Conservation (phyloP, 2,329 filamentous ascomycete genomes). For the Diaporthe helianthi region DNA sequence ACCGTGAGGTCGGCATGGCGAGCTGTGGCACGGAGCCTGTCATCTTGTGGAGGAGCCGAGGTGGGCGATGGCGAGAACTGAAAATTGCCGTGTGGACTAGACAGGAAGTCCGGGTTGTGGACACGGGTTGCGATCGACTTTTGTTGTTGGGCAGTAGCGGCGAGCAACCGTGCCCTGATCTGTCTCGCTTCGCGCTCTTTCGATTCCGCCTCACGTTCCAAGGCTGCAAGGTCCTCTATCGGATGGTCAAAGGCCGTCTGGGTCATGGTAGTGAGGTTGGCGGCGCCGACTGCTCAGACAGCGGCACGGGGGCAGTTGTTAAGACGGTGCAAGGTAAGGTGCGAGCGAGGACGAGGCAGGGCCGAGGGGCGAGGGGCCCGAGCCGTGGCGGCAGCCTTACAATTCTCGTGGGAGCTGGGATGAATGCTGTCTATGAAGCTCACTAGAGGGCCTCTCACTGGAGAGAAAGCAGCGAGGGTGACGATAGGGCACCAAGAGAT, state of each 20-base stretch:
- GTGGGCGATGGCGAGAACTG: conserved; percentile 18
- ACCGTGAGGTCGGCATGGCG: conserved; percentile 16
- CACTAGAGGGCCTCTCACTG: conserved; percentile 24
- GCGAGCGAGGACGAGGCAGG: conserved; percentile 3
- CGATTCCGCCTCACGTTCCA: conserved; percentile 12
- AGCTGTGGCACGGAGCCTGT: conserved; percentile 13
- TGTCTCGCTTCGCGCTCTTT: conserved; percentile 11
- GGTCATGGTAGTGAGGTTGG: conserved; percentile 22
- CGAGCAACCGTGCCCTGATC: background rate
- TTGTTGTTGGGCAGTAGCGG: conserved; percentile 11
- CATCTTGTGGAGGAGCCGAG: conserved; percentile 17
- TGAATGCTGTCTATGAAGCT: conserved; percentile 20
- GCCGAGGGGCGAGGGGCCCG: conserved; percentile 4
- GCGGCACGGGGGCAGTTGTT: background rate
- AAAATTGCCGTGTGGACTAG: conserved; percentile 2
- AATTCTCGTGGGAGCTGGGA: conserved; percentile 26
- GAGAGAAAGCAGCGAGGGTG: background rate
- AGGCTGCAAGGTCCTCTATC: conserved; percentile 12
- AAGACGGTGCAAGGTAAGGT: background rate
- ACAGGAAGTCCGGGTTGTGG: background rate
- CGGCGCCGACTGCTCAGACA: background rate
- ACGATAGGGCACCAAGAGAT: conserved; percentile 12
- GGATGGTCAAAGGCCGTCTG: conserved; percentile 12
- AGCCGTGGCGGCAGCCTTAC: conserved; percentile 23
- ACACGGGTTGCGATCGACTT: conserved; percentile 7